These are phyloP conservation scores for Globisporangium splendens DNA, from an alignment of 352 stramenopile species.

Conservation along the genomic window DNA sequence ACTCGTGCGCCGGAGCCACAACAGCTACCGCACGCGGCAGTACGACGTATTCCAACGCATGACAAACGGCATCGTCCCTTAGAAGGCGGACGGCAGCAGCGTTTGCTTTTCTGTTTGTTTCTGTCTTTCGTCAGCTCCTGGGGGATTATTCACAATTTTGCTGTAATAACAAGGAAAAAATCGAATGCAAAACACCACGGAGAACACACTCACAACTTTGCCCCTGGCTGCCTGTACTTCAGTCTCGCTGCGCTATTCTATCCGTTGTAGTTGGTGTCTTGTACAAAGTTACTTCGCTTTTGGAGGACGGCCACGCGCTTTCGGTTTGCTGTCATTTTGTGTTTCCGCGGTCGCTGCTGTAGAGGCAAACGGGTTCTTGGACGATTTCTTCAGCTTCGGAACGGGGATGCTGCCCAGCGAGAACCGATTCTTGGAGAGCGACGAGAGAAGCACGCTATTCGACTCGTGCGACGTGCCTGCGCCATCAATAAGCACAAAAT, in stretches of 20 bases:
- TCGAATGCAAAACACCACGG: too few relatives aligned
- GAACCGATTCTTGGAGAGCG: conserved; percentile 68
- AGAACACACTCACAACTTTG: too few relatives aligned
- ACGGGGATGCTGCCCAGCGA: conserved; percentile 73
- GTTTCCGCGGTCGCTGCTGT: conserved; percentile 19
- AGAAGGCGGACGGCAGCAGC: conserved; percentile 1
- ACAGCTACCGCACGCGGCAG: conserved; percentile 88
- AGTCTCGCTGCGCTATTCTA: not conserved
- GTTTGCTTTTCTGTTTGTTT: not conserved
- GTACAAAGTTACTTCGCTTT: conserved; percentile 25
- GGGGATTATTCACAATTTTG: not conserved
- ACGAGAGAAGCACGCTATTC: conserved; percentile 59
- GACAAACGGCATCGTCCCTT: conserved; percentile 90
- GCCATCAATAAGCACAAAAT: conserved; percentile 1
- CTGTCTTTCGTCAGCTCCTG: too few relatives aligned
- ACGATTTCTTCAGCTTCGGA: conserved; percentile 77
- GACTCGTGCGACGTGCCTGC: conserved; percentile 36
- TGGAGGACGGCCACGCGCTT: conserved; percentile 22
- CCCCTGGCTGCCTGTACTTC: not conserved
- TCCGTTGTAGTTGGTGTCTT: not conserved
- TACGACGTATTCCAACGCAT: conserved; percentile 92
- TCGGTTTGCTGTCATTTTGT: conserved; percentile 7
- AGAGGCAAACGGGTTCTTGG: conserved; percentile 71
- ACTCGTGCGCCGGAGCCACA: conserved; percentile 88
- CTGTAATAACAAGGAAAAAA: not conserved